A percentile compares a stretch with the other conserved stretches of the same genome.
Evolutionary conservation across 164 flowering plant species (phyloP).

Genomic region (Vitis cinerea): DNA sequence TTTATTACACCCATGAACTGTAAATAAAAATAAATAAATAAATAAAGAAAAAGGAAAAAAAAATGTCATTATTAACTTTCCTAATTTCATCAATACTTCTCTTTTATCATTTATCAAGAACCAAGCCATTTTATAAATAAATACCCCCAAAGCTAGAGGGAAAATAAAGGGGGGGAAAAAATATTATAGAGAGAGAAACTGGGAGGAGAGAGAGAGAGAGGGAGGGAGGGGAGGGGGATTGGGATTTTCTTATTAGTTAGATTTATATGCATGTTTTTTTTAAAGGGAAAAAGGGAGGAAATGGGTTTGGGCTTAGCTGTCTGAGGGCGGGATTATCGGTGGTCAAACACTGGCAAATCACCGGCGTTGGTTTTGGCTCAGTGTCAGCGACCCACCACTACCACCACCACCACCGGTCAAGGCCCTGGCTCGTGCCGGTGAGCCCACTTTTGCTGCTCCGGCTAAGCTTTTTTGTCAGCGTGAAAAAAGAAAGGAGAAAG

Average conservation of each 20-base stretch:
- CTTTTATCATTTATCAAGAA: no score
- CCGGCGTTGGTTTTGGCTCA: constrained; percentile 14
- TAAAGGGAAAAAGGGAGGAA: neutral
- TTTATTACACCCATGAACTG: no score
- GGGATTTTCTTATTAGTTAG: no score
- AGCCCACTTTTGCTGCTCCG: neutral
- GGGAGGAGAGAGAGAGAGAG: neutral
- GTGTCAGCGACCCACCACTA: constrained; percentile 2
- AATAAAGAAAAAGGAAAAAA: no score
- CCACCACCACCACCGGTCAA: neutral
- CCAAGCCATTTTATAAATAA: no score
- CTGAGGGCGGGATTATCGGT: constrained; percentile 22
- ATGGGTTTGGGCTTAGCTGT: constrained; percentile 25
- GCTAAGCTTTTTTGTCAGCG: neutral
- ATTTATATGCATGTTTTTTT: no score
- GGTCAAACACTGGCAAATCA: constrained; percentile 15
- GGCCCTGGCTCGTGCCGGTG: neutral
- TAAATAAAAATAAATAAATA: no score
- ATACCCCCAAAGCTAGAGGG: no score
- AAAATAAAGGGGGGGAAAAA: neutral
- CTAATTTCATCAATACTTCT: no score
- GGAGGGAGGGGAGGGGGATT: neutral
- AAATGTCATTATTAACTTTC: no score
- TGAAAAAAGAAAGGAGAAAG: no score
- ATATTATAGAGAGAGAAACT: neutral